Percentiles rank a stretch among this genome's conserved stretches.
Evolutionary conservation across 345 rosid species (phyloP).

Genomic region (Lepidium sativum): DNA sequence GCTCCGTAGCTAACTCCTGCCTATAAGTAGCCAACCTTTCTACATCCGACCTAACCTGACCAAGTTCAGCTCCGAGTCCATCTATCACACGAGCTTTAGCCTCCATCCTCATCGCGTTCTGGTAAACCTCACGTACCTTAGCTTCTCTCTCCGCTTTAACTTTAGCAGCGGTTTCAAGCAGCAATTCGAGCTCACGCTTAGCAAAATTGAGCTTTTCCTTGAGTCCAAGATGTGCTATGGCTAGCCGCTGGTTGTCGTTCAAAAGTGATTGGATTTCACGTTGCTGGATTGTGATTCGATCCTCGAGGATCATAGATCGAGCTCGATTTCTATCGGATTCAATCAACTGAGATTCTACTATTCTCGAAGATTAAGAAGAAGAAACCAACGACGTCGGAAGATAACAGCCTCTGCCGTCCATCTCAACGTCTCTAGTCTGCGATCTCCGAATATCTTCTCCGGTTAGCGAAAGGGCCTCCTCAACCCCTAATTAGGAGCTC

Average conservation of each 20-base stretch:
- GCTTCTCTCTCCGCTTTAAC: conserved; percentile 58
- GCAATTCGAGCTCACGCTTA: conserved; percentile 44
- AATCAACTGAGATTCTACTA: conserved; percentile 2
- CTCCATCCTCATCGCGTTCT: conserved; percentile 57
- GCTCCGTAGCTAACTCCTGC: conserved; percentile 36
- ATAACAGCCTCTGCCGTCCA: conserved; percentile 18
- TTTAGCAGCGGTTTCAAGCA: conserved; percentile 36
- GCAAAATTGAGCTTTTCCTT: conserved; percentile 55
- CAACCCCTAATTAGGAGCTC: background rate
- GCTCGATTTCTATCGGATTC: conserved; percentile 3
- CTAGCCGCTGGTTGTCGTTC: conserved; percentile 54
- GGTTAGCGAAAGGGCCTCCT: background rate
- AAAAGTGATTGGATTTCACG: conserved; percentile 70
- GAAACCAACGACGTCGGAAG: conserved; percentile 2
- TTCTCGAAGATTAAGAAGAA: background rate
- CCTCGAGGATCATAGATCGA: conserved; percentile 48
- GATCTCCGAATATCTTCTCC: conserved; percentile 5
- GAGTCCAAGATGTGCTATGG: conserved; percentile 54
- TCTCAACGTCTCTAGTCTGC: background rate
- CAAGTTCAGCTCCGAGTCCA: conserved; percentile 46
- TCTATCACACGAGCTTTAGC: conserved; percentile 51
- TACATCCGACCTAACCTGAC: conserved; percentile 45
- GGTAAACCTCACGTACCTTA: conserved; percentile 56
- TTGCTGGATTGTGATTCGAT: conserved; percentile 56
- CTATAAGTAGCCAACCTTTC: conserved; percentile 32